Evolutionary conservation across 2,329 filamentous ascomycete genomes (phyloP), one percentile per base, ranked within the genome.

Genomic region (Rugonectria rugulosa): DNA sequence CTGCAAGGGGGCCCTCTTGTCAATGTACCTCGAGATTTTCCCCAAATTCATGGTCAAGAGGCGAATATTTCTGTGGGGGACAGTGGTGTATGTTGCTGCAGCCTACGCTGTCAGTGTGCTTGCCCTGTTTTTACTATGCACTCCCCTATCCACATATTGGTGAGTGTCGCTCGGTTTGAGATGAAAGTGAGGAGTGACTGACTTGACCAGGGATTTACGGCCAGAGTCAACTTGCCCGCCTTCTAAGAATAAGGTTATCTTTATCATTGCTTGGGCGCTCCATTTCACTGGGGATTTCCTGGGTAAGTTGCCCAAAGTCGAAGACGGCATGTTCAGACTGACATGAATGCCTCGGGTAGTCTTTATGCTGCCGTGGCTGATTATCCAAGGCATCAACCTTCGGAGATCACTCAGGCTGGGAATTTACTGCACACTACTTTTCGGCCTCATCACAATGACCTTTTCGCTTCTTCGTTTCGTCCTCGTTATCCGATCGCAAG

Each of bases 1-100:
- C 11, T 51, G 48, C 38, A 51, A 51, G 14, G 48, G 40, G 11
- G 48, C 48, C 2, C 48, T 51, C n/a, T 40, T 51, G 17, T 51
- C 48, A 8, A 51, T 51, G 38, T 51, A 51, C 15, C 21, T 51
- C 29, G 38, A 51, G 11, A 44, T 51, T 15, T 43, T 51, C 11
- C 38, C 48, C 19, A 40, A 20, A 15, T 37, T 44, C 5, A 51
- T 51, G 48, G 15, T 21, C 24, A 51, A 44, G 26, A 43, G 48
- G 48, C 36, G 38, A 23, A 17, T 51, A 11, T 51, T 51, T 7
- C 12, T 51, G 2, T 44, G 40, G 48, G 31, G 21, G 10, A 27
- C 34, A 4, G 23, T 36, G 14, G 7, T 17, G 19, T 51, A 37
- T 27, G 38, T 43, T 20, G 17, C 12, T 5, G n/a, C 19, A 9